Conservation (phyloP, 441 rosid genomes). For the Corymbia citriodora region DNA sequence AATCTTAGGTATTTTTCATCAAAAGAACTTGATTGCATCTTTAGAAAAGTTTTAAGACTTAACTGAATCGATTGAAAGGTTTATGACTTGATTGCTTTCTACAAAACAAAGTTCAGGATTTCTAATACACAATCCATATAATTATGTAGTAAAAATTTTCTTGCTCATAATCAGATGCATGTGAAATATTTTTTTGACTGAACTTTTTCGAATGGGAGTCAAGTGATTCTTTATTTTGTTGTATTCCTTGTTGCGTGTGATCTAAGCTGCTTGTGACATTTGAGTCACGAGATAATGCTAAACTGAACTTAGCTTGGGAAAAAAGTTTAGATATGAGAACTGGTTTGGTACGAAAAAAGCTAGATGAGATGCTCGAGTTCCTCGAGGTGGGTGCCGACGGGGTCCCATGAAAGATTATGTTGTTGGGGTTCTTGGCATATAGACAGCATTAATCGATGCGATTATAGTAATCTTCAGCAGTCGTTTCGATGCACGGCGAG, state of each 20-base stretch:
- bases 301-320: not conserved
- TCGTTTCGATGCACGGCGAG: not conserved
- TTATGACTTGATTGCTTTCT: not conserved
- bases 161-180: not conserved
- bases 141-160: not conserved
- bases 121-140: not conserved
- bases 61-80: not conserved
- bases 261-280: not conserved
- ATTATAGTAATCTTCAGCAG: not conserved
- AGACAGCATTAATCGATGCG: not conserved
- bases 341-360: not conserved
- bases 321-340: not conserved
- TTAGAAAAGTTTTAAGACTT: not conserved
- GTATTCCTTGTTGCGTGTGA: not conserved
- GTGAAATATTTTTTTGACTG: not conserved
- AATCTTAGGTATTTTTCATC: not conserved
- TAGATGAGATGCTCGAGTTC: not conserved
- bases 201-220: not conserved
- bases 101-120: not conserved
- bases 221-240: not conserved
- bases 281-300: not conserved
- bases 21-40: not conserved
- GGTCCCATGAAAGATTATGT: not conserved
- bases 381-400: not conserved
- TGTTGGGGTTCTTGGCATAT: not conserved